Percentiles rank a stretch among this genome's conserved stretches.
These are phyloP conservation scores for Moringa oleifera DNA, from an alignment of 345 rosid genomes.

Conservation along the genomic window DNA sequence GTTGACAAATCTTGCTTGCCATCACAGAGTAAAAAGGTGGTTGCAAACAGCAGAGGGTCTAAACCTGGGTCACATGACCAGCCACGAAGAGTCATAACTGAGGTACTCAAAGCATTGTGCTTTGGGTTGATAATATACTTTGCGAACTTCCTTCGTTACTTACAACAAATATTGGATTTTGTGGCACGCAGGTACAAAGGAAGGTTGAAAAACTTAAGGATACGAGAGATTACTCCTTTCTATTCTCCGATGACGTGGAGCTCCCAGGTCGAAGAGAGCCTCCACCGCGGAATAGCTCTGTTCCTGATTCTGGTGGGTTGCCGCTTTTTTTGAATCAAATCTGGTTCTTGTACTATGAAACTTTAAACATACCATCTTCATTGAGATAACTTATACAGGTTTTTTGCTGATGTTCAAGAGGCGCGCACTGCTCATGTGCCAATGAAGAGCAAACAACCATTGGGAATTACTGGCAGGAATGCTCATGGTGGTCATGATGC, in stretches of 20 bases:
- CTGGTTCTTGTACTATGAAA: slow-evolving; percentile 16
- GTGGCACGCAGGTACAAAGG: slow-evolving; percentile 36
- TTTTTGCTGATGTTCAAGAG: slow-evolving; percentile 79
- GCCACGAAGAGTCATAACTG: slow-evolving; percentile 38
- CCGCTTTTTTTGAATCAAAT: slow-evolving; percentile 10
- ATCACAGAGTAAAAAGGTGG: slow-evolving; percentile 53
- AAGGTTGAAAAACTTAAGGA: slow-evolving; percentile 70
- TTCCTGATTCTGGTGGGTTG: slow-evolving; percentile 55
- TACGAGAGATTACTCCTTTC: slow-evolving; percentile 87
- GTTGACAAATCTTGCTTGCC: slow-evolving; percentile 5
- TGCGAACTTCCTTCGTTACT: slow-evolving; percentile 4
- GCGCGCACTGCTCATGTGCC: slow-evolving; percentile 47
- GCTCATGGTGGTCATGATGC: slow-evolving; percentile 40
- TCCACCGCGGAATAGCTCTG: slow-evolving; percentile 29
- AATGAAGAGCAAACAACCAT: slow-evolving; percentile 41
- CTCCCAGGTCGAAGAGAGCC: slow-evolving; percentile 57
- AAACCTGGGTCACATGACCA: slow-evolving; percentile 30
- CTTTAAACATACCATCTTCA: slow-evolving; percentile 44
- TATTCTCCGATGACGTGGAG: slow-evolving; percentile 66
- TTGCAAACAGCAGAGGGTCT: slow-evolving; percentile 27
- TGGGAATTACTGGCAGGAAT: slow-evolving; percentile 40
- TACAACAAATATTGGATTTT: slow-evolving; percentile 2
- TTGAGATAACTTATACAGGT: slow-evolving; percentile 63
- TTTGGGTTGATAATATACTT: slow-evolving; percentile 1
- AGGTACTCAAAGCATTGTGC: slow-evolving; percentile 28